These are phyloP conservation scores for Botrytis galanthina DNA, from an alignment of 2,329 filamentous ascomycete genomes.

Conservation along the genomic window DNA sequence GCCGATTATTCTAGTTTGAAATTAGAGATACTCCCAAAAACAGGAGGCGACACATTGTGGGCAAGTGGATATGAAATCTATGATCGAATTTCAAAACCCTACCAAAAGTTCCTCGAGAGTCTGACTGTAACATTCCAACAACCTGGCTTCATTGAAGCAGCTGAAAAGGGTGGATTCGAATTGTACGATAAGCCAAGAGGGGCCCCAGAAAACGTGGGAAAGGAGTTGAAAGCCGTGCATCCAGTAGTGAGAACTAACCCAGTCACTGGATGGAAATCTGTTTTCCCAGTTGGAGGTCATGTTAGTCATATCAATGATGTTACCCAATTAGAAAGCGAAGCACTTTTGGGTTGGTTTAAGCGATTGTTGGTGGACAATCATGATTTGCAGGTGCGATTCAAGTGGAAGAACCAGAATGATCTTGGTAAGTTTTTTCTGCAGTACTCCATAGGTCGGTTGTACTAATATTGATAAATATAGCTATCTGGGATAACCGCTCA, in stretches of 20 bases:
- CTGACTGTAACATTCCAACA: constrained; percentile 55
- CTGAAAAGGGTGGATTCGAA: constrained; percentile 45
- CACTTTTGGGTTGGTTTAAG: constrained; percentile 52
- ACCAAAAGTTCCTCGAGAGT: constrained; percentile 56
- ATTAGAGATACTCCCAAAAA: constrained; percentile 53
- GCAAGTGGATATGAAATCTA: constrained; percentile 67
- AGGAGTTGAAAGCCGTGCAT: constrained; percentile 49
- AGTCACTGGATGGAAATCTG: constrained; percentile 56
- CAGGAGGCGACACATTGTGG: constrained; percentile 61
- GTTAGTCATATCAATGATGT: constrained; percentile 52
- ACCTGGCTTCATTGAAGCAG: constrained; percentile 50
- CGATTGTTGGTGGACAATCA: constrained; percentile 53
- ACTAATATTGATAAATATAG: constrained; percentile 22
- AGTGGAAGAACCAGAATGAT: constrained; percentile 41
- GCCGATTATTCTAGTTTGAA: constrained; percentile 61
- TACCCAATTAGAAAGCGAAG: constrained; percentile 47
- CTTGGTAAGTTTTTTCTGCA: constrained; percentile 23
- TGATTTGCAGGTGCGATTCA: constrained; percentile 51
- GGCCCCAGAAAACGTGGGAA: constrained; percentile 50
- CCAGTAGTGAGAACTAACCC: constrained; percentile 57
- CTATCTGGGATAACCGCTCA: constrained; percentile 58
- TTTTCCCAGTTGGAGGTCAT: constrained; percentile 53
- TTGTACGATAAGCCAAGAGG: constrained; percentile 48
- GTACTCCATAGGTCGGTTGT: too few relatives aligned
- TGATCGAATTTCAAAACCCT: constrained; percentile 57